Conservation (phyloP, 108 stramenopile genomes). For the Parmales sp. region DNA sequence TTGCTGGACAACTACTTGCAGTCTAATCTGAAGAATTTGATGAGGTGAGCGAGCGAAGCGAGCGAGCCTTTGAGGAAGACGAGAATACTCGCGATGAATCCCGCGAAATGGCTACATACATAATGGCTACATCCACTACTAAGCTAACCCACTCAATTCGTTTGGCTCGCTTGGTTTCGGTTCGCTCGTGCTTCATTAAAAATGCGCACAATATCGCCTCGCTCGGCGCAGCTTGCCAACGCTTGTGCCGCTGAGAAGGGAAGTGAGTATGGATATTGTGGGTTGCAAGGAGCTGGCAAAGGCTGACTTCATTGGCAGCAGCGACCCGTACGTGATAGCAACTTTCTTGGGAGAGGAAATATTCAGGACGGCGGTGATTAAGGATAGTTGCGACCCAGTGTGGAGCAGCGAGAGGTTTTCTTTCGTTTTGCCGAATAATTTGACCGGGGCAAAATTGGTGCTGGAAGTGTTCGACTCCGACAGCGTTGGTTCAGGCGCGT, state of each 20-base stretch:
- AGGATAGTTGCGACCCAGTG: not conserved
- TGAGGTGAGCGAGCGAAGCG: too few relatives aligned
- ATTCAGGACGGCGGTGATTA: not conserved
- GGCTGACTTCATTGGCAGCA: constrained; percentile 1
- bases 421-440: not conserved
- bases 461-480: not conserved
- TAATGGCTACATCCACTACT: too few relatives aligned
- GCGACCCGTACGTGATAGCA: not conserved
- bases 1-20: not conserved
- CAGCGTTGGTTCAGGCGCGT: not conserved
- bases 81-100: too few relatives aligned
- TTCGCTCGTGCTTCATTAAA: too few relatives aligned
- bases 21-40: not conserved
- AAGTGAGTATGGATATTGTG: not conserved
- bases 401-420: not conserved
- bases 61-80: too few relatives aligned
- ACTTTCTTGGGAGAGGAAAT: not conserved
- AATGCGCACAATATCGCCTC: too few relatives aligned
- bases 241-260: not conserved
- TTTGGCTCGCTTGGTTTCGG: too few relatives aligned
- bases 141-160: too few relatives aligned
- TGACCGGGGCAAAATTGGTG: not conserved
- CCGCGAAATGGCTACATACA: too few relatives aligned
- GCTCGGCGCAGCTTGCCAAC: not conserved
- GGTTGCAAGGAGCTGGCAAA: not conserved